Conservation (phyloP, 1,139 yeast species). For the Scheffersomyces titani region DNA sequence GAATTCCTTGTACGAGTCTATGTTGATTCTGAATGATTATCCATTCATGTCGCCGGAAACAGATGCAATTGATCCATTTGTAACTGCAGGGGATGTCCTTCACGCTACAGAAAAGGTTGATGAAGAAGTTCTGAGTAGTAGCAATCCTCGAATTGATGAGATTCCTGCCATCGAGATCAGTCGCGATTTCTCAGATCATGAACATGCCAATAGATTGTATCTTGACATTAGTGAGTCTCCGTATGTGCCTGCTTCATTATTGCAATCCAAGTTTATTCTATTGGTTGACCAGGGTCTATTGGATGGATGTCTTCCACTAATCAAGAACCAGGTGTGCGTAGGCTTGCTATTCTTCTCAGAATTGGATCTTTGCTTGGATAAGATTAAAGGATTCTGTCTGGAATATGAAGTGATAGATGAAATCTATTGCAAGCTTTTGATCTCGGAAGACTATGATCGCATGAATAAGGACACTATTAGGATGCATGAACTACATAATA, state of each 20-base stretch:
- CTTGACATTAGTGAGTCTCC: slow-evolving; percentile 44
- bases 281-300: slow-evolving; percentile 45
- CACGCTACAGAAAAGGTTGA: slow-evolving; percentile 20
- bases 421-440: slow-evolving; percentile 30
- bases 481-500: slow-evolving; percentile 2
- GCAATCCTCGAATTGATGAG: not conserved
- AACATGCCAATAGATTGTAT: slow-evolving; percentile 17
- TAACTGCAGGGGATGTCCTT: slow-evolving; percentile 40
- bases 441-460: not conserved
- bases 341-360: slow-evolving; percentile 57
- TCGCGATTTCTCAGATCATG: not conserved
- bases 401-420: slow-evolving; percentile 33
- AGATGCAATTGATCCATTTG: slow-evolving; percentile 39
- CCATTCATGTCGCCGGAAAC: slow-evolving; percentile 52
- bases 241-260: slow-evolving; percentile 30
- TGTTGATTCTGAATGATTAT: slow-evolving; percentile 52
- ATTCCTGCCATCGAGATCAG: not conserved
- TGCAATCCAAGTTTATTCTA: slow-evolving; percentile 35
- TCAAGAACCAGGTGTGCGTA: slow-evolving; percentile 36
- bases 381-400: slow-evolving; percentile 32
- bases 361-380: slow-evolving; percentile 54
- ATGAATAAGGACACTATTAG: not conserved
- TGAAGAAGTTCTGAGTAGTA: not conserved
- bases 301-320: slow-evolving; percentile 60
- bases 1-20: slow-evolving; percentile 52